phyloP scores from a whole-genome alignment of 1,139 yeast genomes.

The Candida albicans region DNA sequence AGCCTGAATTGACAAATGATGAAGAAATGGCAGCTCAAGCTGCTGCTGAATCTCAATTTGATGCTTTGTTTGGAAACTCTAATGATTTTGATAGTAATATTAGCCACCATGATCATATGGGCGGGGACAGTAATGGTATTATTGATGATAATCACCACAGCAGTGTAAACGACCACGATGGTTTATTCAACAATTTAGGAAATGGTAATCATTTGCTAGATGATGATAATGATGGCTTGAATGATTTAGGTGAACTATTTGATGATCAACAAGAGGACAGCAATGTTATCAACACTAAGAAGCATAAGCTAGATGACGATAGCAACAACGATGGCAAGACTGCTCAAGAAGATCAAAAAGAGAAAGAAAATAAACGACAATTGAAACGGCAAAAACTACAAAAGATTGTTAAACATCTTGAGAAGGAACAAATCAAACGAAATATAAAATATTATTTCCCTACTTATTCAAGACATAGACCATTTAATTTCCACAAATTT shows the following conservation, averaged over 20 bases:
- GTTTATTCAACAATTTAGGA: slow-evolving; percentile 20
- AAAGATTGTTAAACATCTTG: slow-evolving; percentile 32
- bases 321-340: neutral
- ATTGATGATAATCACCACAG: slow-evolving; percentile 1
- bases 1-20: slow-evolving; percentile 12
- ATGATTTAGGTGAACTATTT: slow-evolving; percentile 37
- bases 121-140: no score
- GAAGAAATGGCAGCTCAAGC: slow-evolving; percentile 36
- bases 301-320: slow-evolving; percentile 21
- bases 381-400: slow-evolving; percentile 27
- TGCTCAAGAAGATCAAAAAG: slow-evolving; percentile 22
- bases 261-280: slow-evolving; percentile 20
- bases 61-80: slow-evolving; percentile 49
- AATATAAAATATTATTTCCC: slow-evolving; percentile 60
- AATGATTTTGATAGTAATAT: slow-evolving; percentile 14
- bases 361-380: slow-evolving; percentile 23
- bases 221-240: slow-evolving; percentile 25
- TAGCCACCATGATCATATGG: no score
- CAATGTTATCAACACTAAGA: slow-evolving; percentile 11
- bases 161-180: slow-evolving; percentile 8
- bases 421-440: slow-evolving; percentile 32
- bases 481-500: slow-evolving; percentile 64
- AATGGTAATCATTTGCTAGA: slow-evolving; percentile 13
- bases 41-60: slow-evolving; percentile 47
- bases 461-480: slow-evolving; percentile 52